phyloP scores from a whole-genome alignment of 768 basidiomycete genomes.

The Termitomyces sp. region DNA sequence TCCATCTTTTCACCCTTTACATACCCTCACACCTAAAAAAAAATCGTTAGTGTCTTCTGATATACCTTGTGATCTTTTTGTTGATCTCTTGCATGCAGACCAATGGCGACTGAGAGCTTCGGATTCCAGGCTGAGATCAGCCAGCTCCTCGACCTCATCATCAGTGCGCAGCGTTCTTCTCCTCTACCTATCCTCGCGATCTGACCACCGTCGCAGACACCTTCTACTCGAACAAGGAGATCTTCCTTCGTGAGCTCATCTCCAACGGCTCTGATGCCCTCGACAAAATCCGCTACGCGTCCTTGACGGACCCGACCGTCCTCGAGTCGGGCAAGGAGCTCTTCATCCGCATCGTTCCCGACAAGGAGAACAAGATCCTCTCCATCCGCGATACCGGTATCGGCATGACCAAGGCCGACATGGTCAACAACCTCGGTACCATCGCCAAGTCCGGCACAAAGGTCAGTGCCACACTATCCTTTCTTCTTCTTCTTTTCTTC shows the following conservation, averaged over 20 bases:
- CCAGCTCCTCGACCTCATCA: conserved; percentile 97
- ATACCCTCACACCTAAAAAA: neutral
- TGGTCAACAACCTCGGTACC: conserved; percentile 98
- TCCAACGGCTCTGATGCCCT: conserved; percentile 97
- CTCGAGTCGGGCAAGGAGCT: conserved; percentile 93
- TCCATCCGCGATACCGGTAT: conserved; percentile 93
- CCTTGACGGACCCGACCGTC: conserved; percentile 85
- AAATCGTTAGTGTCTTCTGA: conserved; percentile 12
- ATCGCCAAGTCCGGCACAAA: conserved; percentile 95
- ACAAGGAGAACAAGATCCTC: conserved; percentile 93
- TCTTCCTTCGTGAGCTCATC: conserved; percentile 98
- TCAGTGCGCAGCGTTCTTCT: conserved; percentile 56
- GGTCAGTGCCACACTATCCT: conserved; percentile 32
- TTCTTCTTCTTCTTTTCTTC: too few relatives aligned
- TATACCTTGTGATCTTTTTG: conserved; percentile 1
- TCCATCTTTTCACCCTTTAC: conserved; percentile 19
- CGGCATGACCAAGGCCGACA: conserved; percentile 99
- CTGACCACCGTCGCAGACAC: conserved; percentile 57
- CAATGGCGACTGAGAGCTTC: conserved; percentile 81
- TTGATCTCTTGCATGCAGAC: conserved; percentile 10
- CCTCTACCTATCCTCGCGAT: neutral
- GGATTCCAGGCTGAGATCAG: conserved; percentile 99
- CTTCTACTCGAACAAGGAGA: conserved; percentile 99
- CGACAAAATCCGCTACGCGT: conserved; percentile 98
- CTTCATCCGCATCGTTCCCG: conserved; percentile 88